These are phyloP conservation scores for Umbelopsis isabellina DNA, from an alignment of 192 early-diverging fungal genomes.

Conservation along the genomic window DNA sequence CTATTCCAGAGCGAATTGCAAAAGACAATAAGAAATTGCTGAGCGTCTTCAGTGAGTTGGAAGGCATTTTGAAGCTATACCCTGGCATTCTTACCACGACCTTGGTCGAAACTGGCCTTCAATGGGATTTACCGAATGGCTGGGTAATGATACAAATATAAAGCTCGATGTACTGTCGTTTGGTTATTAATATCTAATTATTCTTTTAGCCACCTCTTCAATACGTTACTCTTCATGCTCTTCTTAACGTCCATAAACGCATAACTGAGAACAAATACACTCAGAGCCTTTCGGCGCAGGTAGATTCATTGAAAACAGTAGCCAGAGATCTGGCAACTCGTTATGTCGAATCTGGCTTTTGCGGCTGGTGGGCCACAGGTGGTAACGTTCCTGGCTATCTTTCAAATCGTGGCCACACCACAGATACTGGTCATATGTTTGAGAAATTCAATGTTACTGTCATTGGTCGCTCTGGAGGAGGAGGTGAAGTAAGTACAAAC, in stretches of 20 bases:
- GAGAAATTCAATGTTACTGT: constrained; percentile 70
- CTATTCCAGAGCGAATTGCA: constrained; percentile 25
- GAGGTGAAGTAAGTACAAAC: constrained; percentile 56
- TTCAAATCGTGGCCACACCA: constrained; percentile 36
- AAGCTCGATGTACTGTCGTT: neutral
- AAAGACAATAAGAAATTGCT: constrained; percentile 23
- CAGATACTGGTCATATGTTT: constrained; percentile 71
- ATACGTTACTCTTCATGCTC: constrained; percentile 57
- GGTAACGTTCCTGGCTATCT: constrained; percentile 57
- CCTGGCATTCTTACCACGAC: constrained; percentile 70
- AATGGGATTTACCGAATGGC: constrained; percentile 76
- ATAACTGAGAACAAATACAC: constrained; percentile 13
- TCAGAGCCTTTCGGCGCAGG: neutral
- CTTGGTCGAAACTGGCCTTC: constrained; percentile 56
- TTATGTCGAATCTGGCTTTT: constrained; percentile 61
- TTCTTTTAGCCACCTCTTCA: constrained; percentile 54
- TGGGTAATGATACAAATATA: constrained; percentile 41
- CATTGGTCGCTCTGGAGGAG: constrained; percentile 53
- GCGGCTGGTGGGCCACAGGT: constrained; percentile 71
- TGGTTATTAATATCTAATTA: neutral
- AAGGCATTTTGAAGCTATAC: constrained; percentile 39
- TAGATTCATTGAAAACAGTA: constrained; percentile 16
- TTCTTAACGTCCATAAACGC: constrained; percentile 34
- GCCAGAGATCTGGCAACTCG: constrained; percentile 51
- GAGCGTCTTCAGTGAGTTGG: constrained; percentile 47